phyloP scores from a whole-genome alignment of 768 basidiomycete genomes.

The Xerocomus spinulosus region DNA sequence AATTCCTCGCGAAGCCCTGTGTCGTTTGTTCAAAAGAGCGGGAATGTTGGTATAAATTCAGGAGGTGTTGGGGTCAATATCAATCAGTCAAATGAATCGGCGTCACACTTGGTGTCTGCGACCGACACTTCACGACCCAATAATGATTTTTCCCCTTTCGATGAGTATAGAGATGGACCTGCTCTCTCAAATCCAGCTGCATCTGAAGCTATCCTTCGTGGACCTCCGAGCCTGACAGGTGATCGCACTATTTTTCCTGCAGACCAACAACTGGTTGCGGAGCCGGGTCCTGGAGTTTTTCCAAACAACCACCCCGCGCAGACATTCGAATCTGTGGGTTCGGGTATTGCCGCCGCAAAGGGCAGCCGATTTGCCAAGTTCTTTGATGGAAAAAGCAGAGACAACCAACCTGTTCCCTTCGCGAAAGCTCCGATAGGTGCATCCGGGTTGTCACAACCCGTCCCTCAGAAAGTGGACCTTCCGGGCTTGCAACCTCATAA shows the following conservation, averaged over 20 bases:
- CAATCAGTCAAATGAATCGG: conserved; percentile 13
- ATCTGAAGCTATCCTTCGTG: conserved; percentile 20
- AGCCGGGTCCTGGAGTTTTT: conserved; percentile 17
- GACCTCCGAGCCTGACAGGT: conserved; percentile 10
- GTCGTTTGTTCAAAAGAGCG: conserved; percentile 25
- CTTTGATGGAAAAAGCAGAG: conserved; percentile 69
- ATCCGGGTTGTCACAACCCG: conserved; percentile 44
- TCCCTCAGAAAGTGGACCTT: conserved; percentile 44
- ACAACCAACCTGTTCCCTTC: conserved; percentile 30
- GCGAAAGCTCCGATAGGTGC: conserved; percentile 38
- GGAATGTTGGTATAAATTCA: conserved; percentile 6
- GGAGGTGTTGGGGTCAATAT: conserved; percentile 6
- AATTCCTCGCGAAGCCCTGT: conserved; percentile 21
- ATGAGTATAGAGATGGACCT: conserved; percentile 34
- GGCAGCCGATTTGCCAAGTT: conserved; percentile 87
- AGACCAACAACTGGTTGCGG: conserved; percentile 19
- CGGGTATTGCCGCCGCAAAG: conserved; percentile 51
- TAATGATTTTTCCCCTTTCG: conserved; percentile 53
- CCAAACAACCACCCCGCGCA: conserved; percentile 12
- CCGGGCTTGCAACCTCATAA: conserved; percentile 34
- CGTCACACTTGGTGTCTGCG: conserved; percentile 10
- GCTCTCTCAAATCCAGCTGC: conserved; percentile 6
- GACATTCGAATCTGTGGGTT: conserved; percentile 31
- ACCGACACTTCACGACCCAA: conserved; percentile 12
- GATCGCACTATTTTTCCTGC: conserved; percentile 23